Percentiles rank a stretch among this genome's conserved stretches.
phyloP scores from a whole-genome alignment of 805 yeast genomes.

The Starmerella bombicola region DNA sequence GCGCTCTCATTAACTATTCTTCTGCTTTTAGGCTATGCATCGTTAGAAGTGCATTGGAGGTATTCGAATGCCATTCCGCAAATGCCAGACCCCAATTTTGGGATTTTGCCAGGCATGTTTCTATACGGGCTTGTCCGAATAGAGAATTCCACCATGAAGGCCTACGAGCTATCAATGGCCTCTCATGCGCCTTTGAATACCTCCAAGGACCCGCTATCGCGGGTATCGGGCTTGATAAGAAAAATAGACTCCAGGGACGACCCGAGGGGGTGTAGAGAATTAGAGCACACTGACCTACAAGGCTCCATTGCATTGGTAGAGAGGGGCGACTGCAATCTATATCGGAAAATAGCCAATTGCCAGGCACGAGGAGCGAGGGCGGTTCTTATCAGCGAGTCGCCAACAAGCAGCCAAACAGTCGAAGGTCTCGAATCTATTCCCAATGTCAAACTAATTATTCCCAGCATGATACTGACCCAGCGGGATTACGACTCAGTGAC shows the following conservation, averaged over 20 bases:
- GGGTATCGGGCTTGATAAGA: not conserved
- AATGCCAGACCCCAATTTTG: conserved; percentile 4
- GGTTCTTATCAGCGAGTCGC: conserved; percentile 42
- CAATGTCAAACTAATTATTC: conserved; percentile 28
- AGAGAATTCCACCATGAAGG: not conserved
- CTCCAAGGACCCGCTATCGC: not conserved
- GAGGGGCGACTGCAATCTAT: conserved; percentile 47
- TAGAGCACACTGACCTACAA: conserved; percentile 6
- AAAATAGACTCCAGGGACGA: not conserved
- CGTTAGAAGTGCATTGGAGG: conserved; percentile 5
- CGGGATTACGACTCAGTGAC: conserved; percentile 31
- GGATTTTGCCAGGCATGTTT: conserved; percentile 7
- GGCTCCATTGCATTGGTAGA: conserved; percentile 28
- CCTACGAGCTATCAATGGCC: conserved; percentile 9
- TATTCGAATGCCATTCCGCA: conserved; percentile 3
- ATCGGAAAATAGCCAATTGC: conserved; percentile 38
- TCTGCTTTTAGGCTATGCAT: conserved; percentile 5
- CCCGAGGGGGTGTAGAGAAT: conserved; percentile 13
- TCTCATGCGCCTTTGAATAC: conserved; percentile 10
- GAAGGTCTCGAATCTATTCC: conserved; percentile 29
- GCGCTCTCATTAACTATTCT: conserved; percentile 2
- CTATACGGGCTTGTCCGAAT: conserved; percentile 4
- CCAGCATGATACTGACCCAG: conserved; percentile 41
- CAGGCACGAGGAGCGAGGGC: conserved; percentile 38
- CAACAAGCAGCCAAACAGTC: not conserved